Evolutionary conservation across 495 filamentous ascomycete genomes (phyloP).

Genomic region (Tuber magnatum): DNA sequence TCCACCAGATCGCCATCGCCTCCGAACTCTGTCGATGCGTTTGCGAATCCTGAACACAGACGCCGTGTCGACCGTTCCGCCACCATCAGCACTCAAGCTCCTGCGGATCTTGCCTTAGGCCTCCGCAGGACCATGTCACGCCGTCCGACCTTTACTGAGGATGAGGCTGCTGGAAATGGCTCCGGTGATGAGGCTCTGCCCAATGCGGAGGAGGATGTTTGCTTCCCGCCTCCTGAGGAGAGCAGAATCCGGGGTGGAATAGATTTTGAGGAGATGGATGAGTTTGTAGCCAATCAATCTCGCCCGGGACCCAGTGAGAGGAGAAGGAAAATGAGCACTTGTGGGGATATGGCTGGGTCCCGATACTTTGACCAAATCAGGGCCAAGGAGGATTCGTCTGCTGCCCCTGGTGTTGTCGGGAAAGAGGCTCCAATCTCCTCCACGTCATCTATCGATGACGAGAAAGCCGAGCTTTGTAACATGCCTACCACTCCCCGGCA

Average conservation of each 20-base stretch:
- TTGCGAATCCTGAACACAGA: slow-evolving; percentile 64
- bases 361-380: slow-evolving; percentile 26
- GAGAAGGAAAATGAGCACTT: slow-evolving; percentile 64
- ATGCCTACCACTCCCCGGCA: slow-evolving; percentile 26
- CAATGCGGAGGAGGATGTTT: slow-evolving; percentile 77
- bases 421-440: slow-evolving; percentile 42
- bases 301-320: slow-evolving; percentile 53
- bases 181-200: slow-evolving; percentile 24
- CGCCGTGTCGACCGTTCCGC: slow-evolving; percentile 52
- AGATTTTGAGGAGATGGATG: slow-evolving; percentile 42
- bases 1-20: slow-evolving; percentile 62
- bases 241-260: slow-evolving; percentile 33
- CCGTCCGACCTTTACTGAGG: slow-evolving; percentile 46
- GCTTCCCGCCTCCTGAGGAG: slow-evolving; percentile 58
- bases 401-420: slow-evolving; percentile 13
- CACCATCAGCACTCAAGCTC: slow-evolving; percentile 34
- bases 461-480: slow-evolving; percentile 36
- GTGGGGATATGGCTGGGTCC: slow-evolving; percentile 25
- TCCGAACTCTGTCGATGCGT: slow-evolving; percentile 95
- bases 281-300: slow-evolving; percentile 51
- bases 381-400: slow-evolving; percentile 8
- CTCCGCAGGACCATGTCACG: slow-evolving; percentile 43
- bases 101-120: slow-evolving; percentile 49
- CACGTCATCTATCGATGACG: slow-evolving; percentile 19
- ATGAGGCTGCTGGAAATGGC: slow-evolving; percentile 30